Evolutionary conservation across 108 stramenopile species (phyloP), one percentile per base, ranked within the genome.

Genomic region (Nitzschia sp.): DNA sequence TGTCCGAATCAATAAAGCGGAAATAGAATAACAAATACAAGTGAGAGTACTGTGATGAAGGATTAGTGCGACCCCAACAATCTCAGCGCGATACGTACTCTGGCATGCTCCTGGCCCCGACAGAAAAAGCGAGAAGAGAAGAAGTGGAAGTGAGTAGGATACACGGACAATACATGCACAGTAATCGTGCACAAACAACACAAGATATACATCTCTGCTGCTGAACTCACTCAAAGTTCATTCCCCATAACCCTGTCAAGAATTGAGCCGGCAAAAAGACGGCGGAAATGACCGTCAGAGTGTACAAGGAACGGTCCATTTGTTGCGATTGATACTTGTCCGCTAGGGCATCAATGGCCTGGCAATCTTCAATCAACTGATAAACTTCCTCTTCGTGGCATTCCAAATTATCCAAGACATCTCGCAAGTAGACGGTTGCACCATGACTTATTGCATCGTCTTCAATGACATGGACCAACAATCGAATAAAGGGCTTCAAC

Each of bases 221-320:
- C n/a, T n/a, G n/a, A n/a, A n/a, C n/a, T n/a, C n/a, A 50, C 29
- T 8, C 62, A 55, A 80, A 80, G 63, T 80, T 80, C 79, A 76
- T 76, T 1, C 79, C 79, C 52, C 53, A 67, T 30, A 67, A 59
- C 41, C 75, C 62, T 23, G 79, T 50, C 3, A 80, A 33, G 27
- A 80, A 72, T 48, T 80, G 79, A 13, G 57, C 75, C 16, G 79
- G 79, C 33, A 76, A 41, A 38, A 54, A 54, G 3, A 53, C 56
- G 3, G 71, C 71, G 2, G 72, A 63, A 17, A 72, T 45, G 19
- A 80, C 66, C 34, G 79, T 80, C 29, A 80, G 50, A 16, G 71
- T 65, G 66, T 77, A 76, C 53, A 77, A 44, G n/a, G 76, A 73
- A 21, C 75, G 19, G 23, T 72, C 69, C 72, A 73, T 77, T 29